These are phyloP conservation scores for Melastoma malabathricum DNA, from an alignment of 345 rosid genomes.

Conservation along the genomic window DNA sequence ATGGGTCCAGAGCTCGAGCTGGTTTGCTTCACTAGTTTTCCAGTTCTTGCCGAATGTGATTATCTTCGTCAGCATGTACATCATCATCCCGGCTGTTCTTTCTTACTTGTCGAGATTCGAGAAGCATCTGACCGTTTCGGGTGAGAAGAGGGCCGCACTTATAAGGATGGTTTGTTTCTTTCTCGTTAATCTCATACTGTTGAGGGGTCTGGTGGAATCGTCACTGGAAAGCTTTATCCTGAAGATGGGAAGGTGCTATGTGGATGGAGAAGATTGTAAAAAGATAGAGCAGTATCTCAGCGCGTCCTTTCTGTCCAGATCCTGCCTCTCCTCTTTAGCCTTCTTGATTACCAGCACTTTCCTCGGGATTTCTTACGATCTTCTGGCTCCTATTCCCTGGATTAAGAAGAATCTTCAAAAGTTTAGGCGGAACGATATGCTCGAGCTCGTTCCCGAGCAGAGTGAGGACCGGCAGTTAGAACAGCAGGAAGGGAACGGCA, in stretches of 20 bases:
- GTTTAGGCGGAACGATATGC: constrained; percentile 90
- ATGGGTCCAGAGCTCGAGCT: constrained; percentile 88
- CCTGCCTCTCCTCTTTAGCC: constrained; percentile 90
- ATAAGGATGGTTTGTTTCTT: constrained; percentile 97
- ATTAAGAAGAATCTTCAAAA: constrained; percentile 80
- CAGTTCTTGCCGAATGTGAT: constrained; percentile 92
- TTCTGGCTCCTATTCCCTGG: constrained; percentile 94
- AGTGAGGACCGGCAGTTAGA: constrained; percentile 71
- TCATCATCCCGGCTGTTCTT: constrained; percentile 79
- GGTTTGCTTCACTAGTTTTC: constrained; percentile 84
- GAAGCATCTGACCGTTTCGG: constrained; percentile 71
- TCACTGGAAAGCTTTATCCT: constrained; percentile 76
- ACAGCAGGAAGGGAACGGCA: constrained; percentile 38
- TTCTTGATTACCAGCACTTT: constrained; percentile 89
- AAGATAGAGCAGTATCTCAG: constrained; percentile 93
- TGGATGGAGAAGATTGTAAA: constrained; percentile 98
- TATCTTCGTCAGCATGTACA: constrained; percentile 87
- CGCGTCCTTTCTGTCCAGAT: constrained; percentile 77
- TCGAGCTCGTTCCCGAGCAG: constrained; percentile 86
- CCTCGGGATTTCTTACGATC: constrained; percentile 83
- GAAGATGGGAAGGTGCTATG: constrained; percentile 80
- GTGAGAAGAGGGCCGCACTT: constrained; percentile 91
- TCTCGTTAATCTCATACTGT: constrained; percentile 82
- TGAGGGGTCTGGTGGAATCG: constrained; percentile 83
- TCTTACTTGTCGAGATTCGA: constrained; percentile 91